Conservation (phyloP, 768 basidiomycete genomes). For the Ramaria sp. region DNA sequence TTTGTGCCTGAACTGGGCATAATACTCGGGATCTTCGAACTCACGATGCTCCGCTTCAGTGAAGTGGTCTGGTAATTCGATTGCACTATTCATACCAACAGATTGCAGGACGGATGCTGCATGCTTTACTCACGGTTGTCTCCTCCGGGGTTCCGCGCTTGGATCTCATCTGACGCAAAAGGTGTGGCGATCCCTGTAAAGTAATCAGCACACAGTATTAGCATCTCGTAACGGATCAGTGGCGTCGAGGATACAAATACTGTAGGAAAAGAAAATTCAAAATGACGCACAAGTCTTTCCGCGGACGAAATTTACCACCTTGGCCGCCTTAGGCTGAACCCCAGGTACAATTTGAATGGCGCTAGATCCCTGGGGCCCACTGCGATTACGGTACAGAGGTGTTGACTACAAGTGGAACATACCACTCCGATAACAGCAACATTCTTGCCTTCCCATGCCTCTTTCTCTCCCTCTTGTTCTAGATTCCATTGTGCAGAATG, state of each 20-base stretch:
- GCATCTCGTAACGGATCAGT: no score
- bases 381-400: neutral
- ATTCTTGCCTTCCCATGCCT: conserved; percentile 39
- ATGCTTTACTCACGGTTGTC: conserved; percentile 31
- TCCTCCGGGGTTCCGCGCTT: conserved; percentile 23
- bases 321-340: conserved; percentile 40
- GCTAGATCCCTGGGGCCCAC: conserved; percentile 40
- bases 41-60: conserved; percentile 40
- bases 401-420: conserved; percentile 13
- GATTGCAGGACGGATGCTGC: neutral
- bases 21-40: conserved; percentile 39
- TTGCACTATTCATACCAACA: neutral
- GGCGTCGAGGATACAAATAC: neutral
- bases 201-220: neutral
- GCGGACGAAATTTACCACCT: conserved; percentile 44
- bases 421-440: conserved; percentile 54
- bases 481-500: conserved; percentile 56
- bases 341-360: conserved; percentile 51
- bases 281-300: conserved; percentile 36
- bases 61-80: conserved; percentile 28
- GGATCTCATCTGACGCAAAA: conserved; percentile 21
- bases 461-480: conserved; percentile 31
- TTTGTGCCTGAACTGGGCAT: conserved; percentile 35
- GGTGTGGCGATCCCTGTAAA: conserved; percentile 6
- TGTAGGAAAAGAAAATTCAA: neutral